Evolutionary conservation across 1,284 basidiomycete species (phyloP), one percentile per base, ranked within the genome.

Genomic region (Heliocybe sulcata): DNA sequence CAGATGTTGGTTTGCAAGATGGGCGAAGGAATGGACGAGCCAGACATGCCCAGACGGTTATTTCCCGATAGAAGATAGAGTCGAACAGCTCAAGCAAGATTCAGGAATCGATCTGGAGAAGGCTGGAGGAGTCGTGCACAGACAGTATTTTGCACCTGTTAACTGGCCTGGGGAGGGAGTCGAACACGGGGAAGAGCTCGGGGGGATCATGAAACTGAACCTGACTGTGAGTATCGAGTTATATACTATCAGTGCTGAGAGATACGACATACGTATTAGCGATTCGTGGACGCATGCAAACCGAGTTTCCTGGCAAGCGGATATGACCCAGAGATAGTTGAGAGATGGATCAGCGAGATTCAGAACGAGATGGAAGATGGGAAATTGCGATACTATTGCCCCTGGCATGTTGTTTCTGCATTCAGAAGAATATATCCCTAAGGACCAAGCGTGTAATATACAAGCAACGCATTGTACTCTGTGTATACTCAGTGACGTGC

Each of bases 1-100:
- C 1, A 47, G 49, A 9, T 66, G 63, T 12, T 64, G 59, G 56
- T 65, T 60, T 51, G 63, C 59, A 14, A 62, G 64, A 25, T 67
- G 61, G 64, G 52, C 61, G 20, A 16, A 31, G 8, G 51, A 52
- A 22, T 49, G 51, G 51, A 9, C 27, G 3, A 35, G 33, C 6
- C 51, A 14, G 22, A 35, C 26, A 14, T 52, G 29, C 29, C 19
- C 26, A 19, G 29, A 35, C 29, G 51, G 26, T 14, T 12, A 33
- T 14, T 52, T 8, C 51, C 20, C 27, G 29, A 31, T 52, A 12
- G 29, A 31, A 29, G 29, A 52, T 12, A 29, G 51, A n/a, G 51
- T 52, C 33, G 19, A 16, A 11, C 10, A 26, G 3, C 33, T 52
- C 23, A 42, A 57, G 35, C 55, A 52, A 4, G 54, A 53, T 27